Conservation (phyloP, 805 yeast genomes). For the Suhomyces kilbournensis region DNA sequence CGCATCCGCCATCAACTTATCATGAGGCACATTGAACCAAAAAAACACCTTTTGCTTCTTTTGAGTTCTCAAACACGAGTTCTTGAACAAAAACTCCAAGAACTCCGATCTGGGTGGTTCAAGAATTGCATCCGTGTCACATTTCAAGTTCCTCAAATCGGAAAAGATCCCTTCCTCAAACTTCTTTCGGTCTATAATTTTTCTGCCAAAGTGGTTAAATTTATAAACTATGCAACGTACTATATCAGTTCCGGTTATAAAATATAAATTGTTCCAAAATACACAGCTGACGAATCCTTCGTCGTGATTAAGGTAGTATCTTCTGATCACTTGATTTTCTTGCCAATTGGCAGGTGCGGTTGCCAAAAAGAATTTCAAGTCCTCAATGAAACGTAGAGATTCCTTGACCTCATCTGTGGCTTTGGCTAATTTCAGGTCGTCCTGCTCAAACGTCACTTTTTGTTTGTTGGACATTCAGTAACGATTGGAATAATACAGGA, state of each 20-base stretch:
- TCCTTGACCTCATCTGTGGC: constrained; percentile 31
- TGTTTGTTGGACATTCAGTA: constrained; percentile 1
- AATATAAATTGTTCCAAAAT: constrained; percentile 85
- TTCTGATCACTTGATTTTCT: constrained; percentile 77
- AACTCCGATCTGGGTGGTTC: constrained; percentile 87
- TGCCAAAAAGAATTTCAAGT: constrained; percentile 78
- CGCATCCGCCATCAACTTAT: constrained; percentile 87
- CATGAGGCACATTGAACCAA: constrained; percentile 96
- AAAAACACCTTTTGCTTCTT: constrained; percentile 95
- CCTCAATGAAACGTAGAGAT: constrained; percentile 63
- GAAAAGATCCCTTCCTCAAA: constrained; percentile 96
- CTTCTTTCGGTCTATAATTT: constrained; percentile 80
- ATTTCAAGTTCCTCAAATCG: constrained; percentile 80
- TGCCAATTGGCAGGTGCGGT: constrained; percentile 97
- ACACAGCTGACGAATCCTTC: constrained; percentile 94
- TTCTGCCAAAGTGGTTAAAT: constrained; percentile 86
- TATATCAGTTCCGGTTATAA: constrained; percentile 93
- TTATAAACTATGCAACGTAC: constrained; percentile 88
- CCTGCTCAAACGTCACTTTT: constrained; percentile 5
- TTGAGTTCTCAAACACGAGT: constrained; percentile 87
- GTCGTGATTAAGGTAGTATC: constrained; percentile 81
- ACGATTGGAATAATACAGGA: background rate
- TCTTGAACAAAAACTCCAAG: constrained; percentile 77
- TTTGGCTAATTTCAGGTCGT: constrained; percentile 3
- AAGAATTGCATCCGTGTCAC: constrained; percentile 81